Base-by-base conservation (phyloP, 192 early-diverging fungal genomes). In the Kappamyces sp. region DNA sequence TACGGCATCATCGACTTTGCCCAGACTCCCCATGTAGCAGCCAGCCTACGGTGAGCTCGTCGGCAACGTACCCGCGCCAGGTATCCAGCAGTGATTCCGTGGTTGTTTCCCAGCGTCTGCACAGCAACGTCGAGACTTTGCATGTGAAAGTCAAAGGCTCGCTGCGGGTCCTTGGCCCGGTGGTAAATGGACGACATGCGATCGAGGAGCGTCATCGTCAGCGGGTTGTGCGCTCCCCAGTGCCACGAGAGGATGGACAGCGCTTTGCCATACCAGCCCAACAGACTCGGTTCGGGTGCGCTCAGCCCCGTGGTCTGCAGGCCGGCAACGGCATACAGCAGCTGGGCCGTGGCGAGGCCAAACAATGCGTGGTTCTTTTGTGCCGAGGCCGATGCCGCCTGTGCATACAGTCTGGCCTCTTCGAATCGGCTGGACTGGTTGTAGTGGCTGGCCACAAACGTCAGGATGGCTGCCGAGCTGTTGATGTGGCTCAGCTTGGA, bases 371-470 rank as follows among this genome's bases (percentile, higher is more conserved):
- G 66, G 52, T 78, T 76, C n/a, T 62, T 55, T 7, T 55, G 44
- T 1, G 67, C 61, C 7, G 73, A 69, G 12, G 52, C 64, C 33
- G 73, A 15, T 1, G 77, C 71, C 1, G 77, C 70, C 40, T 68
- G 57, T 13, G 70, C 79, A 57, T 82, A 79, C 48, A 74, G 52
- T 47, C 65, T 10, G 7, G 79, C 77, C 50, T 82, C 79, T 38
- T 79, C 74, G 39, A 54, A 73, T 38, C 74, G 38, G 3, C 62
- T 60, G 0, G 70, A 69, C 38, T 67, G 63, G 47, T 68, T 77
- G 62, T 75, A 79, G 60, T 77, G 67, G 3, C 69, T 64, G 3
- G 74, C 68, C 4, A 74, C 68, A 35, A 57, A 41, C 12, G 67
- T 61, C 40, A 82, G 65, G 10, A 46, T 41, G 7, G 60, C 49